phyloP scores from a whole-genome alignment of 73 alveolate species.

The Paramecium bursaria region DNA sequence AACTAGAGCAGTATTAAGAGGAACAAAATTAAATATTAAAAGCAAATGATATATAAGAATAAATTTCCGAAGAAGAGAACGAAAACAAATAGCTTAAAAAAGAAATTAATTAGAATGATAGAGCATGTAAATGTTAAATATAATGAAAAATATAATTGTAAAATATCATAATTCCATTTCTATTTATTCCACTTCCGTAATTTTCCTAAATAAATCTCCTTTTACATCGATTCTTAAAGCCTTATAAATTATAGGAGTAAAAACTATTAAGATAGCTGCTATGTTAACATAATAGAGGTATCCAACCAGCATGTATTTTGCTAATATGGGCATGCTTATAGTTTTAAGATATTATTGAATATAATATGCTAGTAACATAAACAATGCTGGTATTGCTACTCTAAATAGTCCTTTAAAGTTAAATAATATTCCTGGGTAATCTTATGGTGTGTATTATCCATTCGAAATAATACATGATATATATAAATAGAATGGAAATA shows the following conservation, averaged over 20 bases:
- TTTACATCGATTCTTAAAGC: not conserved
- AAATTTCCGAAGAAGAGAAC: no score
- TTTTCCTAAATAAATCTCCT: slow-evolving; percentile 45
- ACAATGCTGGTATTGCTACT: not conserved
- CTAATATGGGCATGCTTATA: not conserved
- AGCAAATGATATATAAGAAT: no score
- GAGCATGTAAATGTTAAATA: no score
- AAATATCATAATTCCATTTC: slow-evolving; percentile 54
- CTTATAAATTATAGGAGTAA: slow-evolving; percentile 13
- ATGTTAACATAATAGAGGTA: not conserved
- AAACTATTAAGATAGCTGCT: not conserved
- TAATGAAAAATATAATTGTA: no score
- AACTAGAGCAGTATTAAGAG: not conserved
- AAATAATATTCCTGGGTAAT: not conserved
- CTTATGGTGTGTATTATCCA: slow-evolving; percentile 35
- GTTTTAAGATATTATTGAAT: not conserved
- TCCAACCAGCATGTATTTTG: not conserved
- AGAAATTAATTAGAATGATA: no score
- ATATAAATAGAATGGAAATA: slow-evolving; percentile 45
- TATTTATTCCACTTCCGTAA: slow-evolving; percentile 22
- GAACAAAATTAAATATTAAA: no score
- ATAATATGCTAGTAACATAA: not conserved
- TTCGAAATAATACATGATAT: not conserved
- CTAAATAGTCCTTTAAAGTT: slow-evolving; percentile 2
- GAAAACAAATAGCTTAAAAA: no score